Conservation (phyloP, 2,329 filamentous ascomycete species). For the Onygenales sp. region DNA sequence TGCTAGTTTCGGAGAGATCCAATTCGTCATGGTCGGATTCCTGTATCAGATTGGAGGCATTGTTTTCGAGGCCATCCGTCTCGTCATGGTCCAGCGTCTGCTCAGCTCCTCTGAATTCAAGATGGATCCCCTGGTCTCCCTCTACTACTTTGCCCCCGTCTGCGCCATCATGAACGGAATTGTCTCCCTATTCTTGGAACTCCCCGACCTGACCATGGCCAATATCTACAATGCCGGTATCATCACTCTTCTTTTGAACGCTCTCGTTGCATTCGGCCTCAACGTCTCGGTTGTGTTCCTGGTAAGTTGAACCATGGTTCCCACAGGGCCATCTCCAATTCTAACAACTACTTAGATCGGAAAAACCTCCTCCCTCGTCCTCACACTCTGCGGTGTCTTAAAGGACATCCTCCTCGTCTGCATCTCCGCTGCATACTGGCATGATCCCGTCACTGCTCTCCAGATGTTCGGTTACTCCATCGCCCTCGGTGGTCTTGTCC, state of each 20-base stretch:
- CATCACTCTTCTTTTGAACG: conserved; percentile 60
- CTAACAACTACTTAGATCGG: conserved; percentile 55
- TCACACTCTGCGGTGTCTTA: conserved; percentile 76
- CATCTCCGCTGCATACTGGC: conserved; percentile 68
- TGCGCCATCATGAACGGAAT: conserved; percentile 73
- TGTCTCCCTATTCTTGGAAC: conserved; percentile 60
- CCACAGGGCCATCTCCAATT: not conserved
- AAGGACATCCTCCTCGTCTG: conserved; percentile 79
- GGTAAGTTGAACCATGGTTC: conserved; percentile 42
- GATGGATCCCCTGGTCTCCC: conserved; percentile 80
- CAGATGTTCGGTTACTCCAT: conserved; percentile 72
- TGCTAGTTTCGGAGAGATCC: conserved; percentile 89
- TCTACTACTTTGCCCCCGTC: conserved; percentile 84
- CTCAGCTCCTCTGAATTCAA: conserved; percentile 69
- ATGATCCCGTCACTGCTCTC: conserved; percentile 57
- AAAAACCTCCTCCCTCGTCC: conserved; percentile 76
- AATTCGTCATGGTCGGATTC: conserved; percentile 62
- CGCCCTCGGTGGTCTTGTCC: conserved; percentile 55
- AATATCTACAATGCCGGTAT: conserved; percentile 59
- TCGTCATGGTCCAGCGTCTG: conserved; percentile 79
- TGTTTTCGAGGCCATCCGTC: conserved; percentile 67
- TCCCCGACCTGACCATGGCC: conserved; percentile 54
- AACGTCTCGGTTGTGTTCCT: conserved; percentile 81
- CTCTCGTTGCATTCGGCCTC: conserved; percentile 66
- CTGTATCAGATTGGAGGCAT: conserved; percentile 65